Evolutionary conservation across 1,284 basidiomycete genomes (phyloP), one percentile per base, ranked within the genome.

Genomic region (Boletus semigastroideus): DNA sequence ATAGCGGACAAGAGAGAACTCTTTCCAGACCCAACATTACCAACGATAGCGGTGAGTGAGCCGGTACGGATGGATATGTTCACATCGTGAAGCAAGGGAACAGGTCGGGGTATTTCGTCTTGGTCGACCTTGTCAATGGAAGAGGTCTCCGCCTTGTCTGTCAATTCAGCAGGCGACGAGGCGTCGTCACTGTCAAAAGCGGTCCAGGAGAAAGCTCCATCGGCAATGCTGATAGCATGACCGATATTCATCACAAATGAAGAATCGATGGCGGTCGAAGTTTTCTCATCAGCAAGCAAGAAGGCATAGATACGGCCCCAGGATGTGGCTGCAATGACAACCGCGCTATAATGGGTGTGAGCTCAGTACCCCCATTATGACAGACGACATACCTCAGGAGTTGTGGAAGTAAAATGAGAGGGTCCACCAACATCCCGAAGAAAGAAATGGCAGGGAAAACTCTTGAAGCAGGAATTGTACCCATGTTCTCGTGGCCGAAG

Each of bases 41-140:
- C 68, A 28, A 81, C 78, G 49, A 82, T 71, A n/a, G 79, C 80
- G n/a, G 75, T 77, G 16, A 82, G 67, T 27, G 72, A 69, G 1
- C 78, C 79, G n/a, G 62, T 61, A 2, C 67, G 76, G 47, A 80
- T 72, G n/a, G 66, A 66, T 20, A 80, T 54, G 52, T 75, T 70
- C 60, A 80, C 65, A 47, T 77, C 65, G 13, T 68, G 61, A 14
- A 80, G 55, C 52, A 66, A 67, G 27, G 59, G 60, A 17, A 42
- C 43, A 34, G 64, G 55, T 11, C 51, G 38, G 6, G 51, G 47
- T 41, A 42, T 36, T 30, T 55, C 51, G 20, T 55, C 53, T 19
- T 47, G 25, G 3, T 56, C 62, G 14, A 51, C 36, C 17, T 56
- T 48, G 16, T 51, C 52, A n/a, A 53, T 48, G 19, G 42, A 53